Evolutionary conservation across 164 flowering plant species (phyloP).

Genomic region (Umbellularia californica): DNA sequence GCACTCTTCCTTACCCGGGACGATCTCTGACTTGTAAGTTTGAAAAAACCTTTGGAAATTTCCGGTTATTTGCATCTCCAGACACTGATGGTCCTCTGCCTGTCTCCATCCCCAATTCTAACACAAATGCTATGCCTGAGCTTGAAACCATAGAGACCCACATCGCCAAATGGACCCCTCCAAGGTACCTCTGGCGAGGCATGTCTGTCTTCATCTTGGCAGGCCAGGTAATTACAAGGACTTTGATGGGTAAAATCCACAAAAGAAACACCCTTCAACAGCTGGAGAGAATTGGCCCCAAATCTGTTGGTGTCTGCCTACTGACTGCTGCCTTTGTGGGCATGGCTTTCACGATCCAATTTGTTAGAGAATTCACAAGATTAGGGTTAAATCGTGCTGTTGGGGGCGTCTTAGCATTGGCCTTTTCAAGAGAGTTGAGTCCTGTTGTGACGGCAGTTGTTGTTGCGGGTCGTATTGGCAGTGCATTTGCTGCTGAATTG

Average conservation of each 20-base stretch:
- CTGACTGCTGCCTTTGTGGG: constrained; percentile 89
- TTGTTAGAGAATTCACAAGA: constrained; percentile 86
- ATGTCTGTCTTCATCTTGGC: constrained; percentile 62
- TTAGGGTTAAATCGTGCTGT: constrained; percentile 76
- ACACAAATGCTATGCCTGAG: constrained; percentile 26
- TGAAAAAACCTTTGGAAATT: constrained; percentile 1
- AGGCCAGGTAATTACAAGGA: constrained; percentile 73
- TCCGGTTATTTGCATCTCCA: constrained; percentile 25
- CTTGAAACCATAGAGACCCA: constrained; percentile 23
- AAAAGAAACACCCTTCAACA: constrained; percentile 84
- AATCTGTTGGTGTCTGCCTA: constrained; percentile 83
- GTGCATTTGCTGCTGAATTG: constrained; percentile 92
- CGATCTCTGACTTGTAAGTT: constrained; percentile 16
- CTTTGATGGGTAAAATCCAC: constrained; percentile 68
- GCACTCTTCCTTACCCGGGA: not conserved
- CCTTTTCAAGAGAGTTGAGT: constrained; percentile 87
- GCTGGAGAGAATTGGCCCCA: constrained; percentile 86
- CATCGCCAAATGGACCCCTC: constrained; percentile 68
- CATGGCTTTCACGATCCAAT: constrained; percentile 96
- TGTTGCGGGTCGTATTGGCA: constrained; percentile 88
- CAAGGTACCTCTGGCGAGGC: constrained; percentile 80
- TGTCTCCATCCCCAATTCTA: constrained; percentile 25
- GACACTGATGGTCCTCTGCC: constrained; percentile 40
- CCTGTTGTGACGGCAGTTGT: constrained; percentile 90
- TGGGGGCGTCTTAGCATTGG: constrained; percentile 86